Conservation (phyloP, 495 filamentous ascomycete genomes). For the Podospora tetraspora region DNA sequence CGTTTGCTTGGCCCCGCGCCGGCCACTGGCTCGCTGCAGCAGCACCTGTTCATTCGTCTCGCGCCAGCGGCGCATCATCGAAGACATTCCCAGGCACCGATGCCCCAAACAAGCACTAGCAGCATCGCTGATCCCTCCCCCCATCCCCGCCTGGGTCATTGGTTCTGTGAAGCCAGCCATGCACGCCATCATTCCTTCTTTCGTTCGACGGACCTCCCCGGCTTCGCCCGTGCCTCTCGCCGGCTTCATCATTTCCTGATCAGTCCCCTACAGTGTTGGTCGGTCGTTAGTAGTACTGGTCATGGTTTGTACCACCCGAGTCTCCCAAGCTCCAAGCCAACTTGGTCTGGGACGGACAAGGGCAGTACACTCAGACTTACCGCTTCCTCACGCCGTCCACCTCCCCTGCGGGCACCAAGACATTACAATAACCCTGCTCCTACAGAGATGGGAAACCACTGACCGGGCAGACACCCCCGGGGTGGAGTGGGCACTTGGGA, state of each 20-base stretch:
- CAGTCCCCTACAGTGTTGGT: neutral
- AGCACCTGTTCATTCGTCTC: neutral
- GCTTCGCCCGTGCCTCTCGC: neutral
- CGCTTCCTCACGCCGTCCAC: neutral
- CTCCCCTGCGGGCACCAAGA: neutral
- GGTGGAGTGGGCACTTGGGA: constrained; percentile 19
- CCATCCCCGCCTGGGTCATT: neutral
- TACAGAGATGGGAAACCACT: neutral
- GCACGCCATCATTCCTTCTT: constrained; percentile 1
- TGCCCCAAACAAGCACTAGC: neutral
- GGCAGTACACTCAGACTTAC: neutral
- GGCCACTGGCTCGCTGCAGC: no score
- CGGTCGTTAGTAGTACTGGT: neutral
- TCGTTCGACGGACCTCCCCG: neutral
- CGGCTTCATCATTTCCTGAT: neutral
- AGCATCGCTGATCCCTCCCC: neutral
- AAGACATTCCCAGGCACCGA: neutral
- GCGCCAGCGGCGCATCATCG: neutral
- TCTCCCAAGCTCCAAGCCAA: neutral
- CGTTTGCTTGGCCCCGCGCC: no score
- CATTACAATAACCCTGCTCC: neutral
- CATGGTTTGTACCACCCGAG: neutral
- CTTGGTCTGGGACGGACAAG: neutral
- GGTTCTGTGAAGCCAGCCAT: neutral
- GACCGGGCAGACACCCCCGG: no score